Percentiles rank a stretch among this genome's conserved stretches.
Evolutionary conservation across 2,329 filamentous ascomycete genomes (phyloP).

Genomic region (Sphaerulina vaccinii): DNA sequence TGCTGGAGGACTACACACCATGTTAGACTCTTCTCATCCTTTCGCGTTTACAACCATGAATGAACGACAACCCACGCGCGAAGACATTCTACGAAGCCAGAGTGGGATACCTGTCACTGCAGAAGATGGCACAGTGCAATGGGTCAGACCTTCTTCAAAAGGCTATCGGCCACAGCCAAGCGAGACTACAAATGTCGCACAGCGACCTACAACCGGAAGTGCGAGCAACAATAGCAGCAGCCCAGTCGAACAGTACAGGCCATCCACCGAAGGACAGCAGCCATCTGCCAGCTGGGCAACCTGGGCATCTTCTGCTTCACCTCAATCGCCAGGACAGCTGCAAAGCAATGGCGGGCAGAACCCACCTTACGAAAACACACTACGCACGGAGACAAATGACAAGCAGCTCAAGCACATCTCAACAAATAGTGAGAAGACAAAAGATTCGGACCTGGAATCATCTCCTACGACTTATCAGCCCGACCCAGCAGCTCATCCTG

Average conservation of each 20-base stretch:
- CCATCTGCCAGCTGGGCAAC: background rate
- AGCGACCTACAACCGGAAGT: background rate
- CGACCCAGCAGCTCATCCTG: background rate
- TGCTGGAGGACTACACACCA: background rate
- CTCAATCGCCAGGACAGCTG: background rate
- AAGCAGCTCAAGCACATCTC: constrained; percentile 1
- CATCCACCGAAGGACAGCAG: background rate
- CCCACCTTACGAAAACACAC: background rate
- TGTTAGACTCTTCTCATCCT: constrained; percentile 13
- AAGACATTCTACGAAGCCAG: constrained; percentile 6
- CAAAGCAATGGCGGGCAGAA: background rate
- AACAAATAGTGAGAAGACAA: constrained; percentile 10
- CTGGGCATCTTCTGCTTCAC: background rate
- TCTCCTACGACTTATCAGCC: background rate
- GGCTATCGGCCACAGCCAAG: background rate
- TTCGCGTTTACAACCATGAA: background rate
- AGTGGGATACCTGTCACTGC: constrained; percentile 5
- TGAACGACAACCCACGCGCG: background rate
- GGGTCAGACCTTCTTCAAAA: constrained; percentile 9
- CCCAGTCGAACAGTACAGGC: background rate
- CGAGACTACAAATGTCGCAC: background rate
- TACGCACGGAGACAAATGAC: background rate
- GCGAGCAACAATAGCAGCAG: background rate
- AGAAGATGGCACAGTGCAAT: constrained; percentile 10
- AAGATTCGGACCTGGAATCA: constrained; percentile 12